Percentiles rank a stretch among this genome's conserved stretches.
Evolutionary conservation across 805 yeast genomes (phyloP).

Genomic region (Teunomyces gatunensis): DNA sequence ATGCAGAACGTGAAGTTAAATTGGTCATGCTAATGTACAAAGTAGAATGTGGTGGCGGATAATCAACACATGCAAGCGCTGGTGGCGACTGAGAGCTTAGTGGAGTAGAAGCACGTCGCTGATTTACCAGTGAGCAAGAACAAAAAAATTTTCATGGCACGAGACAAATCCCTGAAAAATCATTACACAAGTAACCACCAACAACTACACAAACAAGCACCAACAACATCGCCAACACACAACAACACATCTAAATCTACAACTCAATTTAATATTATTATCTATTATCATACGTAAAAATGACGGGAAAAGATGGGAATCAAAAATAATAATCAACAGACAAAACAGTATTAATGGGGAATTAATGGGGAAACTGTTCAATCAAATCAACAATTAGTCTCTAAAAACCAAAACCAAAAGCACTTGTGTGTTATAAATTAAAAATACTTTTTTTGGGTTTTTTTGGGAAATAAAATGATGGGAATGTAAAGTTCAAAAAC

Average conservation of each 20-base stretch:
- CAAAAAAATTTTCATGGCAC: slow-evolving; percentile 3
- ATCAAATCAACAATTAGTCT: slow-evolving; percentile 7
- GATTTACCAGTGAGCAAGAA: background rate
- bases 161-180: background rate
- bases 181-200: no score
- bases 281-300: slow-evolving; percentile 4
- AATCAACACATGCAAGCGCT: slow-evolving; percentile 1
- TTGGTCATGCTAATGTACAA: slow-evolving; percentile 11
- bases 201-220: background rate
- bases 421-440: background rate
- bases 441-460: background rate
- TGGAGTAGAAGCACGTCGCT: background rate
- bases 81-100: slow-evolving; percentile 1
- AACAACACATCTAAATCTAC: background rate
- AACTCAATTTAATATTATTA: background rate
- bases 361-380: slow-evolving; percentile 2
- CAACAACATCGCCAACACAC: no score
- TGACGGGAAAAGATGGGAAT: slow-evolving; percentile 2
- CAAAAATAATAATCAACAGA: slow-evolving; percentile 3
- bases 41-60: background rate
- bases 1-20: slow-evolving; percentile 21
- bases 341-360: slow-evolving; percentile 2
- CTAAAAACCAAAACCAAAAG: slow-evolving; percentile 1
- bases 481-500: background rate
- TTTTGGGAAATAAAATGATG: slow-evolving; percentile 2